A percentile compares a stretch with the other conserved stretches of the same genome.
phyloP scores from a whole-genome alignment of 2,329 filamentous ascomycete species.

The Botrytis medusae region DNA sequence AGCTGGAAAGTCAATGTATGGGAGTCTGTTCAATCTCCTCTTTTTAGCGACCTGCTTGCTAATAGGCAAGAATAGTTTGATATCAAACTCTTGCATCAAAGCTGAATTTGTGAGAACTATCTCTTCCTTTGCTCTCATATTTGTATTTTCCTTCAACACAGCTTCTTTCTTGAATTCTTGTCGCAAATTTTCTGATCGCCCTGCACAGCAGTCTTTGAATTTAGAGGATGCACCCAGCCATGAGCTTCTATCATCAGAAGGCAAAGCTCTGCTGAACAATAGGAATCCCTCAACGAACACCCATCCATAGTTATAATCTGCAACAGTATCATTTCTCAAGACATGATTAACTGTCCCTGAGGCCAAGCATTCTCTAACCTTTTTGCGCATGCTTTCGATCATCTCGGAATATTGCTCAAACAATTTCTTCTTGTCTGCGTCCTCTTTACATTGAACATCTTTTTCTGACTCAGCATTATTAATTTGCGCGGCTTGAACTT shows the following conservation, averaged over 20 bases:
- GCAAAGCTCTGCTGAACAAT: not conserved
- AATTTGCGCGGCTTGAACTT: not conserved
- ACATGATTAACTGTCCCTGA: too few relatives aligned
- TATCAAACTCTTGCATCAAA: conserved; percentile 24
- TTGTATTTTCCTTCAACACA: not conserved
- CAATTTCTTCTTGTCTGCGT: not conserved
- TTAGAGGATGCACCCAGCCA: too few relatives aligned
- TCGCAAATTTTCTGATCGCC: not conserved
- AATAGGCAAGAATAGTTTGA: conserved; percentile 32
- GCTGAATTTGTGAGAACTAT: not conserved
- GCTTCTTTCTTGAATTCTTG: not conserved
- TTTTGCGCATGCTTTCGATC: conserved; percentile 16
- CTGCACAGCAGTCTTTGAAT: not conserved
- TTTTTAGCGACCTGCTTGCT: conserved; percentile 23
- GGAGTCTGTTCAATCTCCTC: conserved; percentile 24
- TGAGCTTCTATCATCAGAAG: not conserved
- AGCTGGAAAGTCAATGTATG: conserved; percentile 27
- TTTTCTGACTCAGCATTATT: not conserved
- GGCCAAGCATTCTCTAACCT: not conserved
- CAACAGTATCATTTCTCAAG: too few relatives aligned
- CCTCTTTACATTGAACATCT: not conserved
- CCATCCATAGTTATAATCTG: not conserved
- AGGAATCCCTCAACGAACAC: conserved; percentile 18
- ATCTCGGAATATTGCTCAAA: not conserved
- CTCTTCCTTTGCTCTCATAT: not conserved